Evolutionary conservation across 2,329 filamentous ascomycete genomes (phyloP), one percentile per base, ranked within the genome.

Genomic region (Diaporthe eres): DNA sequence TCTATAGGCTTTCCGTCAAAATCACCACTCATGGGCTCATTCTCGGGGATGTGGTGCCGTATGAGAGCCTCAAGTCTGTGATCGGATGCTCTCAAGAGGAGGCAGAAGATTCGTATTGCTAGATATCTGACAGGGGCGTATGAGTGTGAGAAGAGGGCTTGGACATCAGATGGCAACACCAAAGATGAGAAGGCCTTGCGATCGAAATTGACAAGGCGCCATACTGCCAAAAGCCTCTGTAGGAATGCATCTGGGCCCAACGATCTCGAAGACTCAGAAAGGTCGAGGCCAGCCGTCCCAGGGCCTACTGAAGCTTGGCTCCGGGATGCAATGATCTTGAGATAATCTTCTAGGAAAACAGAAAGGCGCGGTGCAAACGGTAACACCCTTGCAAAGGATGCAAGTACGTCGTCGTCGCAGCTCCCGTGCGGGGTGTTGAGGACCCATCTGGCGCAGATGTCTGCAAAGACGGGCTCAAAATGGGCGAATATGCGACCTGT

Each of bases 371-470:
- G 94, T 78, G 94, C 94, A 87, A 97, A 93, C 25, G 95, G 94
- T 80, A 98, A 84, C 77, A 98, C 89, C 81, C 94, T 90, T 77
- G 94, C 93, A 85, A 98, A 94, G 44, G 94, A 93, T 74, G 92
- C 89, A 78, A 96, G 89, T 71, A 93, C 84, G 74, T 80, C 83
- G 80, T 83, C 84, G 79, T 84, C 84, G 79, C 80, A 83, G 73
- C 78, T 79, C 78, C 83, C 81, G 57, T 82, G 84, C 39, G 84
- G 83, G 39, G 86, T 80, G 82, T 86, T 83, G 80, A 88, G 87
- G 60, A 94, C 87, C 95, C 95, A 98, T 86, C 94, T 89, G 77
- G 95, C 94, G 84, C 94, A 95, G 68, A 97, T 88, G 84, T 98
- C 96, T 79, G 95, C 91, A 80, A 97, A 94, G 55, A 96, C 85